phyloP scores from a whole-genome alignment of 2,329 filamentous ascomycete species.

The Colletotrichum trifolii region DNA sequence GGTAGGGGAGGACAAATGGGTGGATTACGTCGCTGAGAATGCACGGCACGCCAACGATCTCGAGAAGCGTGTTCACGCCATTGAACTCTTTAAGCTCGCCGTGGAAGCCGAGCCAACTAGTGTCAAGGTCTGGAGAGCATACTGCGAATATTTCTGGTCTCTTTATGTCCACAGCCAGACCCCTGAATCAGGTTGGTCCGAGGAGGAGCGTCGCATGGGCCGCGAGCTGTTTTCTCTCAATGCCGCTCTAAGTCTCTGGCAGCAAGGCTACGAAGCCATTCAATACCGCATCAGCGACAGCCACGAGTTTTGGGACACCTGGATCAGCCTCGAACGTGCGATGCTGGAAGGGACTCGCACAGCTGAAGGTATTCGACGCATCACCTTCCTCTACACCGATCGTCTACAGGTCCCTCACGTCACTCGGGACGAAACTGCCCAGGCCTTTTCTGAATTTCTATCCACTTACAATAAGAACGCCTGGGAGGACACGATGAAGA shows the following conservation, averaged over 20 bases:
- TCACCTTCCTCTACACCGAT: slow-evolving; percentile 76
- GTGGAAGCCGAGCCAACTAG: slow-evolving; percentile 79
- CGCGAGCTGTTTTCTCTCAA: slow-evolving; percentile 78
- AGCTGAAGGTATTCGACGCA: slow-evolving; percentile 68
- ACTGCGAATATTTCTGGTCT: slow-evolving; percentile 81
- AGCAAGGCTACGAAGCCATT: slow-evolving; percentile 76
- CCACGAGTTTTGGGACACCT: slow-evolving; percentile 82
- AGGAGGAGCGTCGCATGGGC: slow-evolving; percentile 76
- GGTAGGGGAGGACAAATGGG: slow-evolving; percentile 81
- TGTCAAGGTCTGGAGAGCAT: slow-evolving; percentile 78
- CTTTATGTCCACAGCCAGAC: slow-evolving; percentile 74
- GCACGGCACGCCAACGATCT: slow-evolving; percentile 68
- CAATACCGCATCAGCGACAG: slow-evolving; percentile 82
- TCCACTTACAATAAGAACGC: slow-evolving; percentile 75
- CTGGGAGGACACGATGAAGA: slow-evolving; percentile 81
- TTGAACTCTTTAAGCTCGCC: slow-evolving; percentile 79
- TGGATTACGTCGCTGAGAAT: slow-evolving; percentile 81
- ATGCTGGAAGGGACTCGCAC: slow-evolving; percentile 69
- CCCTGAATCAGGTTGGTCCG: slow-evolving; percentile 65
- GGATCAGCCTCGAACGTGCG: slow-evolving; percentile 77
- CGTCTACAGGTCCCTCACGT: slow-evolving; percentile 79
- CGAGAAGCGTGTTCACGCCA: slow-evolving; percentile 74
- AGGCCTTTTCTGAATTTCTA: slow-evolving; percentile 79
- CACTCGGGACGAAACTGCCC: slow-evolving; percentile 79
- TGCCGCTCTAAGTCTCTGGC: slow-evolving; percentile 74